phyloP scores from a whole-genome alignment of 2,329 filamentous ascomycete genomes.

The Sporothrix humicola region DNA sequence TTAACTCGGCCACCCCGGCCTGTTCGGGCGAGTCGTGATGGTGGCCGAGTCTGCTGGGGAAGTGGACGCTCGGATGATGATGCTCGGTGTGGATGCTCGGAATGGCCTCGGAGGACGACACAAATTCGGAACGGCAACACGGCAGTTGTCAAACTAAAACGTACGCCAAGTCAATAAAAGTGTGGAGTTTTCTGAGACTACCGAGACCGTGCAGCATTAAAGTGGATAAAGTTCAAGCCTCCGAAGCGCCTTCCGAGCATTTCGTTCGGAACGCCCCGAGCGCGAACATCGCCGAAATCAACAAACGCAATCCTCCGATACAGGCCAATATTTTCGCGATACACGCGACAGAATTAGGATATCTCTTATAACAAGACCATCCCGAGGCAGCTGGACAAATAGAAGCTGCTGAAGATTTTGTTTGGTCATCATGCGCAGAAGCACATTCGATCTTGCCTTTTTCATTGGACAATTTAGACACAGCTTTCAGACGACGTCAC shows the following conservation, averaged over 20 bases:
- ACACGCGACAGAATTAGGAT: background rate
- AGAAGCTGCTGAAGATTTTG: background rate
- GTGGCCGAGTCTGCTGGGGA: background rate
- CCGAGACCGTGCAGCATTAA: too few species aligned
- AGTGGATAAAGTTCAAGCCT: too few species aligned
- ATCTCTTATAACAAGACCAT: background rate
- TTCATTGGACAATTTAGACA: background rate
- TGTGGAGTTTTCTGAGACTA: background rate
- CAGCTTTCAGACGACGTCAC: background rate
- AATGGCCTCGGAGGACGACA: background rate
- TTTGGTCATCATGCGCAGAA: constrained; percentile 4
- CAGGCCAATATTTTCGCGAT: background rate
- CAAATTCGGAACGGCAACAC: background rate
- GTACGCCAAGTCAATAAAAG: background rate
- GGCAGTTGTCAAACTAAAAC: background rate
- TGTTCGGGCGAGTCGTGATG: background rate
- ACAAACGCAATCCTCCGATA: background rate
- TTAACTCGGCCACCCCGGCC: background rate
- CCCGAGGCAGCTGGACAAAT: constrained; percentile 3
- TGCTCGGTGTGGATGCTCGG: background rate
- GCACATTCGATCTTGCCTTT: background rate
- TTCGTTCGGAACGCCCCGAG: background rate
- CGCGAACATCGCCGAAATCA: background rate
- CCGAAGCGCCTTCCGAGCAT: too few species aligned
- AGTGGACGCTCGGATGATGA: background rate